Percentiles rank a stretch among this genome's conserved stretches.
Evolutionary conservation across 2,329 filamentous ascomycete genomes (phyloP).

Genomic region (Capronia americana): DNA sequence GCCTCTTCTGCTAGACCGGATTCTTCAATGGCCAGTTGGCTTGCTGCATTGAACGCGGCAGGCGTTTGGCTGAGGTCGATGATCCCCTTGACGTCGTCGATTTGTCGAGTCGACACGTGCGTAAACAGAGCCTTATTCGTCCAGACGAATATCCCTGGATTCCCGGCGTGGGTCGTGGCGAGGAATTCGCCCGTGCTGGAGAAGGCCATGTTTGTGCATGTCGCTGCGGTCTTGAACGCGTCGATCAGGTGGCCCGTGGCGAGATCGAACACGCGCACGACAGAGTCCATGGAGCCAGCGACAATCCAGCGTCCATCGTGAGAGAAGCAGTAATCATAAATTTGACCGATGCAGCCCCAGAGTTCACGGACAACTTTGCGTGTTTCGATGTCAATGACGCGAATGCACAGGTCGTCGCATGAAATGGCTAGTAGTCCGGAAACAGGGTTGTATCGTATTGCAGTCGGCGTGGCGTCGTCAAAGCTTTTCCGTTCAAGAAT

Average conservation of each 20-base stretch:
- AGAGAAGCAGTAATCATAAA: slow-evolving; percentile 88
- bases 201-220: slow-evolving; percentile 85
- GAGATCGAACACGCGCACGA: slow-evolving; percentile 90
- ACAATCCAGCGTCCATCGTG: slow-evolving; percentile 93
- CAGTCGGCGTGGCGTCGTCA: slow-evolving; percentile 77
- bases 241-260: slow-evolving; percentile 96
- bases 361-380: slow-evolving; percentile 91
- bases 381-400: slow-evolving; percentile 88
- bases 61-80: slow-evolving; percentile 65
- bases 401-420: slow-evolving; percentile 86
- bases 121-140: slow-evolving; percentile 92
- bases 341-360: slow-evolving; percentile 75
- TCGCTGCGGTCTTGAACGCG: slow-evolving; percentile 77
- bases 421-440: slow-evolving; percentile 87
- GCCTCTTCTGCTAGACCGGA: slow-evolving; percentile 46
- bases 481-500: slow-evolving; percentile 83
- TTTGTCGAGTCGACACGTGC: slow-evolving; percentile 83
- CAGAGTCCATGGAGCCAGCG: slow-evolving; percentile 79
- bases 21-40: slow-evolving; percentile 74
- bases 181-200: slow-evolving; percentile 90
- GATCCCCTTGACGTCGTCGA: slow-evolving; percentile 76
- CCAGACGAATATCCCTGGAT: slow-evolving; percentile 92
- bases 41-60: slow-evolving; percentile 72
- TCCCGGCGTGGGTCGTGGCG: slow-evolving; percentile 82
- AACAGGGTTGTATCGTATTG: slow-evolving; percentile 78